Evolutionary conservation across 2,329 filamentous ascomycete species (phyloP).

Genomic region (Colletotrichum abscissum): DNA sequence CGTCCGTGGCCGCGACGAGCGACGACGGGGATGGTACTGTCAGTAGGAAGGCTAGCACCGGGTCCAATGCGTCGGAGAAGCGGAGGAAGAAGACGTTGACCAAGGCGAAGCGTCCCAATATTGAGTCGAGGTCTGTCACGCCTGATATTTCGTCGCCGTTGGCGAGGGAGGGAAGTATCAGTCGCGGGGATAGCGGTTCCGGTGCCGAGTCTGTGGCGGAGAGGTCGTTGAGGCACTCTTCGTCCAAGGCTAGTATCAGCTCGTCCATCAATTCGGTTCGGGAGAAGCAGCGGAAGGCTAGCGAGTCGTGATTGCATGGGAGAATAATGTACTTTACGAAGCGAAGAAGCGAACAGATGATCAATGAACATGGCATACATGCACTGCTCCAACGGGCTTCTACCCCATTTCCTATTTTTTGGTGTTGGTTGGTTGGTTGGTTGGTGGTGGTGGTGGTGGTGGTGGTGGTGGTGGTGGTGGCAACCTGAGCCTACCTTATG

Average conservation of each 20-base stretch:
- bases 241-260: conserved; percentile 28
- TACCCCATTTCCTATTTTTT: not conserved
- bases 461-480: too few relatives aligned
- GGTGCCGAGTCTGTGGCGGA: conserved; percentile 24
- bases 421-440: too few relatives aligned
- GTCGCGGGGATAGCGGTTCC: conserved; percentile 31
- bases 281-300: conserved; percentile 27
- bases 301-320: conserved; percentile 18
- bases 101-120: conserved; percentile 55
- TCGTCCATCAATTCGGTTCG: conserved; percentile 24
- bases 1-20: conserved; percentile 51
- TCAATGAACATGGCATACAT: conserved; percentile 14
- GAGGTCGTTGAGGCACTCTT: conserved; percentile 30
- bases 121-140: conserved; percentile 64
- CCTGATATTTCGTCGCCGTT: conserved; percentile 67
- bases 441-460: too few relatives aligned
- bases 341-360: conserved; percentile 28
- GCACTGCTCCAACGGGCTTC: not conserved
- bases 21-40: conserved; percentile 49
- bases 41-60: conserved; percentile 58
- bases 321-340: conserved; percentile 25
- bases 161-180: conserved; percentile 58
- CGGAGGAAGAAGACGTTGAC: conserved; percentile 61
- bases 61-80: conserved; percentile 59
- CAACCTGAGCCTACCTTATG: too few relatives aligned